phyloP scores from a whole-genome alignment of 1,284 basidiomycete genomes.

The Boletus sp. region DNA sequence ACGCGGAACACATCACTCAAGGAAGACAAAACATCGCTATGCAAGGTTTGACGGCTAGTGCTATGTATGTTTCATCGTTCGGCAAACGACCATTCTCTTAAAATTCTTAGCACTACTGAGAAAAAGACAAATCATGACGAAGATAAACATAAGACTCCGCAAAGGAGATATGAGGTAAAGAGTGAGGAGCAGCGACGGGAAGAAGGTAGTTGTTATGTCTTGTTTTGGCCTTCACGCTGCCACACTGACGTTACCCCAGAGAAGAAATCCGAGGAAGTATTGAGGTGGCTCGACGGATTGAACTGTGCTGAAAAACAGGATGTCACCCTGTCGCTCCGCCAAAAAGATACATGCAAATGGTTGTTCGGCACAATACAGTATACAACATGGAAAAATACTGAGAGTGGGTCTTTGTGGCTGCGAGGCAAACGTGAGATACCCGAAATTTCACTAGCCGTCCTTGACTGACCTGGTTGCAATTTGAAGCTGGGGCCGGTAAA shows the following conservation, averaged over 20 bases:
- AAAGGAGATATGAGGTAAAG: neutral
- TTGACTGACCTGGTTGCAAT: neutral
- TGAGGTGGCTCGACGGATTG: no score
- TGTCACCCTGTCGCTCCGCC: neutral
- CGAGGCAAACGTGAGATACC: conserved; percentile 2
- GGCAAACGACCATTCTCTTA: no score
- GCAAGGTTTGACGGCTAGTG: no score
- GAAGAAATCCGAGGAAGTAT: no score
- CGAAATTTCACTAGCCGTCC: no score
- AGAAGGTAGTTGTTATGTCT: neutral
- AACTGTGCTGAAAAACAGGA: conserved; percentile 1
- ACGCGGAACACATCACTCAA: neutral
- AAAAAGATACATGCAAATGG: conserved; percentile 9
- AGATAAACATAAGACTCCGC: neutral
- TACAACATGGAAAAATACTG: neutral
- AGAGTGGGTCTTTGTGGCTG: neutral
- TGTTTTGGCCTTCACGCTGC: neutral
- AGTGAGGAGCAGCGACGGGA: neutral
- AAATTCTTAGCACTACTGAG: neutral
- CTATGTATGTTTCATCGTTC: no score
- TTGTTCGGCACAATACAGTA: conserved; percentile 6
- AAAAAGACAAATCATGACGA: neutral
- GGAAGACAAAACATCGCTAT: neutral
- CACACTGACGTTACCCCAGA: neutral
- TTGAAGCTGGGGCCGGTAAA: conserved; percentile 5